Percentiles rank a stretch among this genome's conserved stretches.
Evolutionary conservation across 805 yeast genomes (phyloP).

Genomic region (Sugiyamaella smithiae): DNA sequence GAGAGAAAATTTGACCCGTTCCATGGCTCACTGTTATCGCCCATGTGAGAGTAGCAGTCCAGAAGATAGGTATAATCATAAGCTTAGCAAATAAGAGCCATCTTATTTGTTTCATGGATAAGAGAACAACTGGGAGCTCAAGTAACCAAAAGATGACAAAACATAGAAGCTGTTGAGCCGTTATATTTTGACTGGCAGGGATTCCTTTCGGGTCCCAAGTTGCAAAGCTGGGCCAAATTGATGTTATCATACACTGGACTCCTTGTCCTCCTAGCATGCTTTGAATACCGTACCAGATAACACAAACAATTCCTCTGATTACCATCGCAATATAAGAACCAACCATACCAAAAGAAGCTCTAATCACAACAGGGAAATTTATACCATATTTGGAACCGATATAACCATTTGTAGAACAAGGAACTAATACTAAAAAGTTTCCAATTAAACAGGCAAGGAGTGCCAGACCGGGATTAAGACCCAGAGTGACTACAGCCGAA

Average conservation of each 20-base stretch:
- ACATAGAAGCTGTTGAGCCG: constrained; percentile 41
- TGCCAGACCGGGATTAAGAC: constrained; percentile 42
- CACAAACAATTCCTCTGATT: constrained; percentile 62
- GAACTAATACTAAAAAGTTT: constrained; percentile 16
- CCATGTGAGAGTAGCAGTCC: constrained; percentile 46
- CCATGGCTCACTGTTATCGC: constrained; percentile 44
- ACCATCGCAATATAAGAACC: constrained; percentile 61
- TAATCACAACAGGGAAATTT: constrained; percentile 77
- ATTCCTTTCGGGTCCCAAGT: constrained; percentile 46
- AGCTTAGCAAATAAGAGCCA: constrained; percentile 46
- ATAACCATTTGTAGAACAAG: constrained; percentile 16
- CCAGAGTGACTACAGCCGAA: constrained; percentile 74
- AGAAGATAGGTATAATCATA: constrained; percentile 43
- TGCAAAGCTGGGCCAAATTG: constrained; percentile 57
- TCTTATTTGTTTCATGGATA: constrained; percentile 45
- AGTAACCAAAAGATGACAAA: constrained; percentile 46
- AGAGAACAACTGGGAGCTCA: constrained; percentile 45
- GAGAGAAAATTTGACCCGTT: constrained; percentile 42
- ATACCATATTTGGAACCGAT: constrained; percentile 73
- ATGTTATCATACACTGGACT: constrained; percentile 70
- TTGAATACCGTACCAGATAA: constrained; percentile 85
- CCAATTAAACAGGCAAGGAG: constrained; percentile 19
- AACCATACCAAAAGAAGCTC: constrained; percentile 83
- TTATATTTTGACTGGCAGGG: constrained; percentile 37
- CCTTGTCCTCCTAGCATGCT: constrained; percentile 83